Percentiles rank a stretch among this genome's conserved stretches.
Evolutionary conservation across 164 flowering plant species (phyloP).

Genomic region (Pachysandra terminalis): DNA sequence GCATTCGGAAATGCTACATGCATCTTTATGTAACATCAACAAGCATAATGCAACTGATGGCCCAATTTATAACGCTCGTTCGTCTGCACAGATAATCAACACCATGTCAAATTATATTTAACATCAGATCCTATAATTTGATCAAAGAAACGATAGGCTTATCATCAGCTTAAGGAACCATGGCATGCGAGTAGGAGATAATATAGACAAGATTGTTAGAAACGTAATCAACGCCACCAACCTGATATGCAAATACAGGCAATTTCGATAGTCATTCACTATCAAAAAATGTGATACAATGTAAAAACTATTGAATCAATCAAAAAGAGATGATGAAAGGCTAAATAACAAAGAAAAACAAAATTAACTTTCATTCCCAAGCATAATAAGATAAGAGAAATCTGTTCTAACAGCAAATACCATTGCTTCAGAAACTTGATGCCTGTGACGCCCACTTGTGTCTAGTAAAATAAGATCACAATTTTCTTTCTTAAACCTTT

Average conservation of each 20-base stretch:
- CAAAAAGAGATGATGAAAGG: background rate
- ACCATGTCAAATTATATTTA: background rate
- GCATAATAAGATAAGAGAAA: too few relatives aligned
- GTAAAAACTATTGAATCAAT: background rate
- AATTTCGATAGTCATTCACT: background rate
- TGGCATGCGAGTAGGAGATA: too few relatives aligned
- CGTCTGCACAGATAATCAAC: constrained; percentile 50
- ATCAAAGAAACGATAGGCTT: constrained; percentile 28
- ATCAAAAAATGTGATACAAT: background rate
- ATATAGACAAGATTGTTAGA: constrained; percentile 60
- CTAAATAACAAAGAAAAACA: background rate
- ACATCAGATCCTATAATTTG: background rate
- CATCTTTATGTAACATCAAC: too few relatives aligned
- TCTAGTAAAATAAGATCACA: constrained; percentile 97
- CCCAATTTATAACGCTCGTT: constrained; percentile 93
- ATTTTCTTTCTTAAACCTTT: constrained; percentile 87
- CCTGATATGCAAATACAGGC: constrained; percentile 35
- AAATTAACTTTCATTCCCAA: background rate
- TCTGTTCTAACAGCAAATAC: too few relatives aligned
- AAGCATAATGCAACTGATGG: constrained; percentile 91
- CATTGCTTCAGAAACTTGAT: constrained; percentile 64
- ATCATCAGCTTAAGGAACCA: too few relatives aligned
- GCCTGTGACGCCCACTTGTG: constrained; percentile 98
- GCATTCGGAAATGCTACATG: too few relatives aligned
- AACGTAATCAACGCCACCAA: constrained; percentile 67